Conservation (phyloP, 345 rosid species). For the Camelina hispida region DNA sequence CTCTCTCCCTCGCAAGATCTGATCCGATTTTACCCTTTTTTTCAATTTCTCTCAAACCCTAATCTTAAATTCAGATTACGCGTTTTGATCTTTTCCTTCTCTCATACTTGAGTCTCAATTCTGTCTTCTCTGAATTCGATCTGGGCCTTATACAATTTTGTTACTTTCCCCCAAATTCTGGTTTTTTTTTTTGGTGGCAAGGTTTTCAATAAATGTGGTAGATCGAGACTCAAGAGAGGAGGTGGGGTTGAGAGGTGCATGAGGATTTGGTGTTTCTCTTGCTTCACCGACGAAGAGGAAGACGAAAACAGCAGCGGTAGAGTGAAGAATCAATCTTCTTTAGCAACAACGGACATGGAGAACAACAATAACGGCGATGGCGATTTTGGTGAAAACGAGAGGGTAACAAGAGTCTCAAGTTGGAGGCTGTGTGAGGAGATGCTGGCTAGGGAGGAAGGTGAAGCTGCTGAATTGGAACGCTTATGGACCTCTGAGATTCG, state of each 20-base stretch:
- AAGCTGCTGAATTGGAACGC: conserved; percentile 24
- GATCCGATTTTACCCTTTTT: conserved; percentile 30
- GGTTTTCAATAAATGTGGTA: conserved; percentile 42
- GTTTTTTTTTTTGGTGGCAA: neutral
- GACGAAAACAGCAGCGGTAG: conserved; percentile 40
- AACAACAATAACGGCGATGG: conserved; percentile 40
- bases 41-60: conserved; percentile 37
- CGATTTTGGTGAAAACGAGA: conserved; percentile 44
- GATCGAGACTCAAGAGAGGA: conserved; percentile 59
- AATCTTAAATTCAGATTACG: conserved; percentile 17
- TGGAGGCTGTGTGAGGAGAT: conserved; percentile 50
- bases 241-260: conserved; percentile 57
- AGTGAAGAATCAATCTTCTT: conserved; percentile 30
- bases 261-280: conserved; percentile 86
- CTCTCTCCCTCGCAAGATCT: conserved; percentile 17
- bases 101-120: neutral
- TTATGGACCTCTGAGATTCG: conserved; percentile 39
- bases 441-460: conserved; percentile 41
- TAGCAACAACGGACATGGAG: conserved; percentile 44
- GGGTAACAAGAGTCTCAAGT: conserved; percentile 32
- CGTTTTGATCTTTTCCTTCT: conserved; percentile 11
- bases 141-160: conserved; percentile 21
- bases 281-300: conserved; percentile 57
- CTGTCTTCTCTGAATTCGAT: conserved; percentile 10
- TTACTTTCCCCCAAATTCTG: conserved; percentile 35